These are phyloP conservation scores for Cordyceps cateniannulata DNA, from an alignment of 2,329 filamentous ascomycete genomes.

Conservation along the genomic window DNA sequence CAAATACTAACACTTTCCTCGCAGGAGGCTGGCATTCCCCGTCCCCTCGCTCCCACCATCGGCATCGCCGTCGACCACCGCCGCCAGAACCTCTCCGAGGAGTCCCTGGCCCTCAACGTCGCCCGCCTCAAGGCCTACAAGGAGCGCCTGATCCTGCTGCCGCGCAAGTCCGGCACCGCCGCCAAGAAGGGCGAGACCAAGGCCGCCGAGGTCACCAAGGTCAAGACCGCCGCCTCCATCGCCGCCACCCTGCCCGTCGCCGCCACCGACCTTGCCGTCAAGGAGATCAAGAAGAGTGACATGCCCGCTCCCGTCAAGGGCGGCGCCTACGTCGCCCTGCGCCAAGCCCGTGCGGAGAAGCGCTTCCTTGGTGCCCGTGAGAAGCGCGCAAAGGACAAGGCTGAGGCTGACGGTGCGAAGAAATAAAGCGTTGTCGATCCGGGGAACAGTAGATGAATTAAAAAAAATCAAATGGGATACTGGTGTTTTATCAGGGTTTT, in stretches of 20 bases:
- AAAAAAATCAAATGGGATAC: constrained; percentile 10
- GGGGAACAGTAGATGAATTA: background rate
- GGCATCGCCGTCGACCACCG: constrained; percentile 95
- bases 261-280: constrained; percentile 58
- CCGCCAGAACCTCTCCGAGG: constrained; percentile 94
- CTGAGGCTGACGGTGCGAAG: constrained; percentile 76
- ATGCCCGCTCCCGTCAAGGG: constrained; percentile 69
- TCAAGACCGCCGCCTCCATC: constrained; percentile 46
- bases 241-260: constrained; percentile 63
- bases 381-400: constrained; percentile 88
- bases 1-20: constrained; percentile 26
- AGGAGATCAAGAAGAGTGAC: constrained; percentile 75
- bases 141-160: constrained; percentile 94
- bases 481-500: constrained; percentile 16
- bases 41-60: constrained; percentile 89
- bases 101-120: constrained; percentile 91
- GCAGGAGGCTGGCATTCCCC: constrained; percentile 90
- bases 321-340: constrained; percentile 81
- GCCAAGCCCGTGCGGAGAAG: constrained; percentile 75
- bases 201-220: constrained; percentile 72
- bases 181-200: constrained; percentile 90
- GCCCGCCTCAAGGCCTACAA: constrained; percentile 97
- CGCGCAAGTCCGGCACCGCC: constrained; percentile 87
- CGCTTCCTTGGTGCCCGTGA: constrained; percentile 77
- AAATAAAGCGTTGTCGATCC: constrained; percentile 52